Percentiles rank a stretch among this genome's conserved stretches.
These are phyloP conservation scores for Fonsecaea pedrosoi DNA, from an alignment of 2,329 filamentous ascomycete species.

Conservation along the genomic window DNA sequence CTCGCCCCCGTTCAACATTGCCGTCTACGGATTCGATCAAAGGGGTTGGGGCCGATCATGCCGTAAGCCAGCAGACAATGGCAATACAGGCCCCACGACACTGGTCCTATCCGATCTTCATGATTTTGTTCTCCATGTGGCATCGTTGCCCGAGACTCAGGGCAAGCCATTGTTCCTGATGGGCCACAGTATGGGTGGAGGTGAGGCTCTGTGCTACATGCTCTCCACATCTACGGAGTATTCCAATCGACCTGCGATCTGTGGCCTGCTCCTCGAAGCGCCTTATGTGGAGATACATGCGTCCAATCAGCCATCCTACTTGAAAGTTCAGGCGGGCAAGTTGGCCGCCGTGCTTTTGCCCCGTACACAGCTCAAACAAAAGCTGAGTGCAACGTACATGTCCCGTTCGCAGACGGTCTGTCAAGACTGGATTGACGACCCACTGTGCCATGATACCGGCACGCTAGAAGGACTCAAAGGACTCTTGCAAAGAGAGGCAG, in stretches of 20 bases:
- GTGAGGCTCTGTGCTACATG: slow-evolving; percentile 70
- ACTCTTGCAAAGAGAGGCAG: slow-evolving; percentile 75
- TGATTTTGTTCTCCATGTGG: slow-evolving; percentile 69
- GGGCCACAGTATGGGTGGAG: slow-evolving; percentile 92
- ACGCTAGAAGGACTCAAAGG: slow-evolving; percentile 81
- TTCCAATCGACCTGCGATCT: slow-evolving; percentile 64
- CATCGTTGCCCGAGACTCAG: slow-evolving; percentile 48
- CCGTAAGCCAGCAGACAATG: slow-evolving; percentile 58
- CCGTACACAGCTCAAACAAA: slow-evolving; percentile 68
- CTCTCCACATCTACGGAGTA: slow-evolving; percentile 46
- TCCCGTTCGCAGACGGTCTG: slow-evolving; percentile 71
- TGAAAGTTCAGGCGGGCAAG: slow-evolving; percentile 71
- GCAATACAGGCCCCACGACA: slow-evolving; percentile 74
- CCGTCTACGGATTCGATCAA: slow-evolving; percentile 81
- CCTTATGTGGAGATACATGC: slow-evolving; percentile 79
- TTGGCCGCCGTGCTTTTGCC: slow-evolving; percentile 73
- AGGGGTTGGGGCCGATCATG: slow-evolving; percentile 84
- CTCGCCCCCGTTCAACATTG: slow-evolving; percentile 67
- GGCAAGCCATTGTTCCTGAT: slow-evolving; percentile 75
- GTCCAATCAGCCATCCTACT: slow-evolving; percentile 65
- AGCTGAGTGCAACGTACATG: slow-evolving; percentile 68
- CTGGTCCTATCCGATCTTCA: slow-evolving; percentile 79
- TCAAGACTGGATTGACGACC: slow-evolving; percentile 68
- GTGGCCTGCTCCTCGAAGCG: slow-evolving; percentile 77
- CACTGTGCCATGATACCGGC: slow-evolving; percentile 79